These are phyloP conservation scores for Lathyrus aphaca DNA, from an alignment of 306 rosid genomes.

Conservation along the genomic window DNA sequence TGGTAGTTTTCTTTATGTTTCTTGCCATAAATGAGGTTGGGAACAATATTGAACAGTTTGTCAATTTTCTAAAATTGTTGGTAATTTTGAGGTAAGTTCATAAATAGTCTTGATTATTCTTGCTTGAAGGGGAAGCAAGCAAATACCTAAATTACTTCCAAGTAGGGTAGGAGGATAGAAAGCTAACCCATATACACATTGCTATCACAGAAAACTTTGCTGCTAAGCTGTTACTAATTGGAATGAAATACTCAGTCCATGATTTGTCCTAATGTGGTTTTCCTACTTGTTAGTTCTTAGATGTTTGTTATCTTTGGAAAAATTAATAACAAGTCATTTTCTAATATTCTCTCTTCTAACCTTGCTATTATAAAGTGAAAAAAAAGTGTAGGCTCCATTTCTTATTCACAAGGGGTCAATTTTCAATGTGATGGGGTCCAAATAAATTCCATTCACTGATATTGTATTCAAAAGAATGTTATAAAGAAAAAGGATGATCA, in stretches of 20 bases:
- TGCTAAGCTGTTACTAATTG: neutral
- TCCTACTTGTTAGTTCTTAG: no score
- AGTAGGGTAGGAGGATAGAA: conserved; percentile 1
- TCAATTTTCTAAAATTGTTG: neutral
- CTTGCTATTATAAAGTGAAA: neutral
- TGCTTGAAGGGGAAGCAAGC: conserved; percentile 1
- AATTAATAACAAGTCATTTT: neutral
- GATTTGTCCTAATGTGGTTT: neutral
- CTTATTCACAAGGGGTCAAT: neutral
- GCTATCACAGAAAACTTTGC: neutral
- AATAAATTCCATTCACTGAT: neutral
- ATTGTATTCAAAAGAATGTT: neutral
- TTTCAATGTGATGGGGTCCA: neutral
- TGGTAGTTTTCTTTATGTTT: conserved; percentile 5
- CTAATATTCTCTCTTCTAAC: neutral
- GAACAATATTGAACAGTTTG: neutral
- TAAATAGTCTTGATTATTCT: neutral
- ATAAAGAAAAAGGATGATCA: neutral
- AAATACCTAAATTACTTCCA: neutral
- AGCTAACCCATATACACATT: neutral
- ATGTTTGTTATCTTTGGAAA: neutral
- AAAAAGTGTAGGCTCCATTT: neutral
- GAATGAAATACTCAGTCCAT: conserved; percentile 3
- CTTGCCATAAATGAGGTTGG: conserved; percentile 1
- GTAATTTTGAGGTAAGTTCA: neutral